A percentile compares a stretch with the other conserved stretches of the same genome.
These are phyloP conservation scores for Peronospora destructor DNA, from an alignment of 352 stramenopile genomes.

Conservation along the genomic window DNA sequence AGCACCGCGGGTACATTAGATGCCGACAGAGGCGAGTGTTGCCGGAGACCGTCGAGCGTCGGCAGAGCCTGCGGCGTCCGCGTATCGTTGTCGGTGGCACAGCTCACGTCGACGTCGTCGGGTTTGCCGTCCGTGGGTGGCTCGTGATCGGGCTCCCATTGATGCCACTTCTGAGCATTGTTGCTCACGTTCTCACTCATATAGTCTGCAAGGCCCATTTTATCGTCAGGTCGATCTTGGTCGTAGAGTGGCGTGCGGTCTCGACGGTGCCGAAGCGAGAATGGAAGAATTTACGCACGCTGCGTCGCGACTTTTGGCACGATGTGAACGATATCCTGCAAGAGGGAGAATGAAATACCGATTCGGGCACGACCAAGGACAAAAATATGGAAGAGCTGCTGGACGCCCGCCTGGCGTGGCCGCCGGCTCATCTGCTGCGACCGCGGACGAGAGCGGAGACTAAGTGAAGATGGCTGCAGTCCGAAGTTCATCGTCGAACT, in stretches of 20 bases:
- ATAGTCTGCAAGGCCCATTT: constrained; percentile 25
- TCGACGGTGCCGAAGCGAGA: constrained; percentile 19
- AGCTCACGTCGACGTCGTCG: constrained; percentile 9
- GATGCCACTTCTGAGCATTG: constrained; percentile 12
- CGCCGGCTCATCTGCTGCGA: constrained; percentile 10
- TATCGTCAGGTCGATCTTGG: not conserved
- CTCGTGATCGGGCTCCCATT: constrained; percentile 32
- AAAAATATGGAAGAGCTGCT: constrained; percentile 28
- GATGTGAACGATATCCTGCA: constrained; percentile 5
- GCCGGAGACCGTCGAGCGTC: constrained; percentile 8
- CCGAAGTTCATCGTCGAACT: constrained; percentile 5
- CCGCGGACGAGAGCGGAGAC: constrained; percentile 6
- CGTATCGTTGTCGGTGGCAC: constrained; percentile 1
- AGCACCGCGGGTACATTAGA: constrained; percentile 6
- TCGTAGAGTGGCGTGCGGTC: constrained; percentile 4
- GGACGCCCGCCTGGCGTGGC: constrained; percentile 8
- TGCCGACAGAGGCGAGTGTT: constrained; percentile 4
- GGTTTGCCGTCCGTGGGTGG: constrained; percentile 17
- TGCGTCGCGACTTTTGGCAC: constrained; percentile 6
- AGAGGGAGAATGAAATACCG: constrained; percentile 21
- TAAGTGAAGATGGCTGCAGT: not conserved
- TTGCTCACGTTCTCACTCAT: constrained; percentile 31
- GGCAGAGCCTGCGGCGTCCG: not conserved
- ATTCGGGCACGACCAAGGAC: constrained; percentile 6
- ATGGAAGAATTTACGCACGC: not conserved